Evolutionary conservation across 805 yeast species (phyloP).

Genomic region (Yamadazyma takamatsuzukensis): DNA sequence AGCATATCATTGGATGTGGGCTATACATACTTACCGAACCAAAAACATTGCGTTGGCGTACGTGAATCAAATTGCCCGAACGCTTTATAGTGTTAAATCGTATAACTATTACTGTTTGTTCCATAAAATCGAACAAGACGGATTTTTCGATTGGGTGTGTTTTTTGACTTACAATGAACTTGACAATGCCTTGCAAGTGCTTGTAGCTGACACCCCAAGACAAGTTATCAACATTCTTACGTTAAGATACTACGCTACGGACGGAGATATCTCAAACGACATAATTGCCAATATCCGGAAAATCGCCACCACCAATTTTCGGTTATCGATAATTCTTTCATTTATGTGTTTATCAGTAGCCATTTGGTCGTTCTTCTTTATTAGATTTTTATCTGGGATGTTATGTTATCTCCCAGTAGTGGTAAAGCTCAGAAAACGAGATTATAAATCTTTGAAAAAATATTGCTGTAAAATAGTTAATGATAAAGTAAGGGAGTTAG

Average conservation of each 20-base stretch:
- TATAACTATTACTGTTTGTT: conserved; percentile 73
- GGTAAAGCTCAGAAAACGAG: conserved; percentile 35
- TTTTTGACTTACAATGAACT: conserved; percentile 63
- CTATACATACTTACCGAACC: conserved; percentile 54
- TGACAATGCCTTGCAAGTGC: conserved; percentile 56
- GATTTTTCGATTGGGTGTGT: conserved; percentile 62
- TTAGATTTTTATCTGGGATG: conserved; percentile 53
- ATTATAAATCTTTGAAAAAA: conserved; percentile 48
- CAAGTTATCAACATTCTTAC: conserved; percentile 82
- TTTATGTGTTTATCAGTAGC: conserved; percentile 73
- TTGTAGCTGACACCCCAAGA: conserved; percentile 83
- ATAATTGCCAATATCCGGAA: conserved; percentile 44
- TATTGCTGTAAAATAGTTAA: conserved; percentile 62
- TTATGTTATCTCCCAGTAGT: conserved; percentile 50
- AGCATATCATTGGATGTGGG: conserved; percentile 55
- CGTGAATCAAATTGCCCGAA: conserved; percentile 61
- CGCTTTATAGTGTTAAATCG: conserved; percentile 49
- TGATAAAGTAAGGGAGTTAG: conserved; percentile 51
- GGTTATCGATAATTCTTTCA: conserved; percentile 68
- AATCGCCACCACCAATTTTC: conserved; percentile 58
- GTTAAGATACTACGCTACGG: conserved; percentile 47
- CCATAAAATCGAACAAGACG: conserved; percentile 60
- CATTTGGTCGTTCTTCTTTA: conserved; percentile 68
- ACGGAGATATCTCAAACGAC: conserved; percentile 42
- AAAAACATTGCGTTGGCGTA: conserved; percentile 67